These are phyloP conservation scores for Allium cepa DNA, from an alignment of 106 monocot genomes.

Conservation along the genomic window DNA sequence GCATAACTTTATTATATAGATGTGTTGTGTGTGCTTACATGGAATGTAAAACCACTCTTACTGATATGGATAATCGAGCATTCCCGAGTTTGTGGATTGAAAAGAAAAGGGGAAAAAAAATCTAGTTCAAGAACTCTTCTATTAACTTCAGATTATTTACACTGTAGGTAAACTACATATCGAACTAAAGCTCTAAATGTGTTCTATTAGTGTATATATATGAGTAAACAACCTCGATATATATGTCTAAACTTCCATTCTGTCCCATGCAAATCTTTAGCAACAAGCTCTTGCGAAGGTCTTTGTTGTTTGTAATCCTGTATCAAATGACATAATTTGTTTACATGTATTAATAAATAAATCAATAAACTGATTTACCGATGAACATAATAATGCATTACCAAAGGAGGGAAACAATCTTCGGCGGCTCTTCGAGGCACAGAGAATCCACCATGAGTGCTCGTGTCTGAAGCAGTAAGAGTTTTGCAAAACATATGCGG, in stretches of 20 bases:
- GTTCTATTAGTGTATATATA: not conserved
- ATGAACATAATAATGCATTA: slow-evolving; percentile 4
- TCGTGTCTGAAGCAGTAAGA: slow-evolving; percentile 94
- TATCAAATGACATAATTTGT: too few species aligned
- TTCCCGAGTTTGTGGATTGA: too few species aligned
- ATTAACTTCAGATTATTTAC: not conserved
- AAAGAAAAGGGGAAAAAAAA: too few species aligned
- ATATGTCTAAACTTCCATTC: slow-evolving; percentile 94
- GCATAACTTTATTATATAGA: too few species aligned
- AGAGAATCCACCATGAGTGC: slow-evolving; percentile 97
- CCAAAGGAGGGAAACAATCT: slow-evolving; percentile 98
- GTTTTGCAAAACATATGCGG: slow-evolving; percentile 99
- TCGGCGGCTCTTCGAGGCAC: slow-evolving; percentile 95
- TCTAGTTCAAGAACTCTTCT: too few species aligned
- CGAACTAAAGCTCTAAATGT: not conserved
- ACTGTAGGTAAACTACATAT: not conserved
- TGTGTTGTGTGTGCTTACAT: too few species aligned
- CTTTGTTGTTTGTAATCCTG: slow-evolving; percentile 90
- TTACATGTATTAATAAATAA: too few species aligned
- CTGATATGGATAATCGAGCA: too few species aligned
- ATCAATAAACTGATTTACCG: too few species aligned
- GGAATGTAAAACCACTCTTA: too few species aligned
- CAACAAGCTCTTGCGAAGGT: slow-evolving; percentile 91
- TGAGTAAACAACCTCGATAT: slow-evolving; percentile 52
- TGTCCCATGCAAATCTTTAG: slow-evolving; percentile 87